Conservation (phyloP, 495 filamentous ascomycete genomes). For the Penicillium samsonianum region DNA sequence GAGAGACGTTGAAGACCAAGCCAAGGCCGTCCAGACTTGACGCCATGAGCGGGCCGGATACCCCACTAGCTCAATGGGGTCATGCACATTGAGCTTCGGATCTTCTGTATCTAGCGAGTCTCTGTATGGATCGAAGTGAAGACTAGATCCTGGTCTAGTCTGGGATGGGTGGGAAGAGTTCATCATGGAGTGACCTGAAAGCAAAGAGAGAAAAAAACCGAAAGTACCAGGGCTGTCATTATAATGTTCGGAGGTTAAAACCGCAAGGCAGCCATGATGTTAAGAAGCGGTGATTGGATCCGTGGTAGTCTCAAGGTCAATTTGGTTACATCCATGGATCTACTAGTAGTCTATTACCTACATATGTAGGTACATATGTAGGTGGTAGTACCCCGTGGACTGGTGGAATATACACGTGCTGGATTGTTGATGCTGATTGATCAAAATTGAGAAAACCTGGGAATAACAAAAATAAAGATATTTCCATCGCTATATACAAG, state of each 20-base stretch:
- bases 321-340: neutral
- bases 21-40: conserved; percentile 15
- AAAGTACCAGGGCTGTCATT: too few species aligned
- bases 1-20: conserved; percentile 20
- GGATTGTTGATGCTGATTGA: neutral
- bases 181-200: neutral
- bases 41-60: conserved; percentile 18
- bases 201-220: neutral
- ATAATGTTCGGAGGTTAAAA: too few species aligned
- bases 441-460: neutral
- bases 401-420: neutral
- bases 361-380: too few species aligned
- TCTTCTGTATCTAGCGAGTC: conserved; percentile 21
- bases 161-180: conserved; percentile 1
- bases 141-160: conserved; percentile 1
- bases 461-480: conserved; percentile 10
- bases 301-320: conserved; percentile 1
- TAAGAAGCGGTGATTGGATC: conserved; percentile 23
- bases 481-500: conserved; percentile 31
- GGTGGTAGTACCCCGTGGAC: too few species aligned
- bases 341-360: too few species aligned
- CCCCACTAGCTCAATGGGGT: conserved; percentile 21
- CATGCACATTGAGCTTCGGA: conserved; percentile 7
- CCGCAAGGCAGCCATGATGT: conserved; percentile 18
- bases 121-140: conserved; percentile 24